Conservation (phyloP, 306 rosid genomes). For the Cicer yamashitae region DNA sequence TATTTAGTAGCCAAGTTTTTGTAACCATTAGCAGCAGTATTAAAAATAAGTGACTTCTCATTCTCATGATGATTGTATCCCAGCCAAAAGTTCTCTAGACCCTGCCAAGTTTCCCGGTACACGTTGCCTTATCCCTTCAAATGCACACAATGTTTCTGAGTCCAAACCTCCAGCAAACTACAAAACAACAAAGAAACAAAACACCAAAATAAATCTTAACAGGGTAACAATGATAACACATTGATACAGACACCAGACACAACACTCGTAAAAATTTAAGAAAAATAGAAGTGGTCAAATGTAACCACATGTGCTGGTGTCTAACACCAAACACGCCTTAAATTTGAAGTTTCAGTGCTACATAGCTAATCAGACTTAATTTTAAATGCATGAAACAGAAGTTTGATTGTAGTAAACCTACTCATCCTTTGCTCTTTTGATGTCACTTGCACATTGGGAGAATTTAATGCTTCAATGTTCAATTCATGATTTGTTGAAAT, state of each 20-base stretch:
- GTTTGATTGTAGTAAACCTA: not conserved
- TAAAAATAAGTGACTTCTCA: conserved; percentile 42
- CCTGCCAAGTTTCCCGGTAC: conserved; percentile 63
- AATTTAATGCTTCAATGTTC: conserved; percentile 6
- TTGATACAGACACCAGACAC: too few species aligned
- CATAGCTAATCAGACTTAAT: not conserved
- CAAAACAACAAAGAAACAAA: conserved; percentile 21
- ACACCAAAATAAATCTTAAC: conserved; percentile 6
- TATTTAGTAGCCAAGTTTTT: conserved; percentile 40
- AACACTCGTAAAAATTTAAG: too few species aligned
- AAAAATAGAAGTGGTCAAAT: too few species aligned
- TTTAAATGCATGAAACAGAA: not conserved
- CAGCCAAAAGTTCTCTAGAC: conserved; percentile 65
- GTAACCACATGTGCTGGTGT: too few species aligned
- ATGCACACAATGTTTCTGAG: conserved; percentile 82
- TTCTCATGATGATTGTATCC: conserved; percentile 62
- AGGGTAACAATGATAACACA: not conserved
- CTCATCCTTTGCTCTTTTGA: conserved; percentile 9
- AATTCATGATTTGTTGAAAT: conserved; percentile 1
- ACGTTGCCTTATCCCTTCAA: conserved; percentile 81
- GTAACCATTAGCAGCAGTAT: conserved; percentile 38
- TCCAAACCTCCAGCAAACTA: conserved; percentile 97
- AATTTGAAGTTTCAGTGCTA: too few species aligned
- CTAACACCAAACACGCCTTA: too few species aligned
- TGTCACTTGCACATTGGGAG: not conserved